phyloP scores from a whole-genome alignment of 2,329 filamentous ascomycete species.

The Diplodia corticola region DNA sequence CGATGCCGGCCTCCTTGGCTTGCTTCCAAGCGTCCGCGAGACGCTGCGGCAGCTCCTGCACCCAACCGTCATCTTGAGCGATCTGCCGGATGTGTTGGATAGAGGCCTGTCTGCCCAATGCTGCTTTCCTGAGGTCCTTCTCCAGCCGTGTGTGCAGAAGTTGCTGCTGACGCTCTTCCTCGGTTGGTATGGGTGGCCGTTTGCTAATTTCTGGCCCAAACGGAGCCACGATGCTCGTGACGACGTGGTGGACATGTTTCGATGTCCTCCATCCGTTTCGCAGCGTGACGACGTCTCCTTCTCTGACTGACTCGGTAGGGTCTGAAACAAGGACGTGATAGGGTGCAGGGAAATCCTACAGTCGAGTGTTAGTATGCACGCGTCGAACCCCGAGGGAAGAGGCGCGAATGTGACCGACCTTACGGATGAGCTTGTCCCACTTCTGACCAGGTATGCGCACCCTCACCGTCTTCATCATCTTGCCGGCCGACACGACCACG shows the following conservation, averaged over 20 bases:
- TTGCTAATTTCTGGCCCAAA: slow-evolving; percentile 64
- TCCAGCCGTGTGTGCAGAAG: slow-evolving; percentile 56
- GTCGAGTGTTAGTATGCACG: not conserved
- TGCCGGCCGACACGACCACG: slow-evolving; percentile 74
- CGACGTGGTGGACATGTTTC: slow-evolving; percentile 69
- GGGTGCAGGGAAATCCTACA: slow-evolving; percentile 64
- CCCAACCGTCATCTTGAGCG: not conserved
- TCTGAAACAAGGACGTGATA: slow-evolving; percentile 74
- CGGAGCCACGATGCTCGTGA: slow-evolving; percentile 73
- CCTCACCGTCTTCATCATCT: slow-evolving; percentile 78
- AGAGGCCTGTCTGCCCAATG: slow-evolving; percentile 31
- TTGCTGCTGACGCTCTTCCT: slow-evolving; percentile 60
- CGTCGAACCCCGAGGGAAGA: not conserved
- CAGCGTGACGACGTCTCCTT: slow-evolving; percentile 75
- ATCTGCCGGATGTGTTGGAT: not conserved
- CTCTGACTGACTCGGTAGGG: slow-evolving; percentile 69
- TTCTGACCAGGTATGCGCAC: slow-evolving; percentile 69
- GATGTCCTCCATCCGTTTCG: slow-evolving; percentile 65
- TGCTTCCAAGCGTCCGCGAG: not conserved
- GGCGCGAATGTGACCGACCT: slow-evolving; percentile 52
- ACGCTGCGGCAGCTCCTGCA: not conserved
- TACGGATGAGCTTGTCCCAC: slow-evolving; percentile 72
- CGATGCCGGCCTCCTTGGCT: not conserved
- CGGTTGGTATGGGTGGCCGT: slow-evolving; percentile 64
- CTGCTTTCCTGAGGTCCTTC: slow-evolving; percentile 58